phyloP scores from a whole-genome alignment of 2,329 filamentous ascomycete species.

The Thelonectria olida region DNA sequence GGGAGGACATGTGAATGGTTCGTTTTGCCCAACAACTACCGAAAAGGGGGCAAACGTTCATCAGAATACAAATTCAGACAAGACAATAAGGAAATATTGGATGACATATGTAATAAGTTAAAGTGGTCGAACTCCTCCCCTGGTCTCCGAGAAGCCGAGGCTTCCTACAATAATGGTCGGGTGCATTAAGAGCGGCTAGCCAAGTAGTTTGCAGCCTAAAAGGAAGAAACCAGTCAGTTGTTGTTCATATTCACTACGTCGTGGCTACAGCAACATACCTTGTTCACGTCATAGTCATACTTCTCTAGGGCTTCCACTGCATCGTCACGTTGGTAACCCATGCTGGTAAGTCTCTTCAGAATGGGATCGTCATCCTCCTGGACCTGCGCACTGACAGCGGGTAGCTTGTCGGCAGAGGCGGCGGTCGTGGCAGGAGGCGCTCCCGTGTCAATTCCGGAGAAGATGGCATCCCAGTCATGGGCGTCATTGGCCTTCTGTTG shows the following conservation, averaged over 20 bases:
- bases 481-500: constrained; percentile 55
- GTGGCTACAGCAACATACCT: constrained; percentile 61
- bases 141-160: constrained; percentile 7
- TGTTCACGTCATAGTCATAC: constrained; percentile 95
- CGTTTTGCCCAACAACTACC: constrained; percentile 36
- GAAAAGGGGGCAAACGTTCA: constrained; percentile 26
- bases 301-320: constrained; percentile 87
- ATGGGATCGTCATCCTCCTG: constrained; percentile 88
- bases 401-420: constrained; percentile 30
- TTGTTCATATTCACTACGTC: neutral
- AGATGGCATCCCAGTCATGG: constrained; percentile 96
- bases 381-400: constrained; percentile 33
- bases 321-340: constrained; percentile 83
- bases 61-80: constrained; percentile 29
- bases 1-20: constrained; percentile 22
- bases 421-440: constrained; percentile 41
- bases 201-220: constrained; percentile 63
- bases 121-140: constrained; percentile 17
- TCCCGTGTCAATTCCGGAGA: constrained; percentile 77
- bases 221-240: constrained; percentile 27
- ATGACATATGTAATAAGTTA: constrained; percentile 27
- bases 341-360: constrained; percentile 85
- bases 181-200: constrained; percentile 60
- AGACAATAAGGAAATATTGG: constrained; percentile 28
- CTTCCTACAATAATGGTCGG: constrained; percentile 6